Percentiles rank a stretch among this genome's conserved stretches.
phyloP scores from a whole-genome alignment of 768 basidiomycete genomes.

The Tricholoma terreum region DNA sequence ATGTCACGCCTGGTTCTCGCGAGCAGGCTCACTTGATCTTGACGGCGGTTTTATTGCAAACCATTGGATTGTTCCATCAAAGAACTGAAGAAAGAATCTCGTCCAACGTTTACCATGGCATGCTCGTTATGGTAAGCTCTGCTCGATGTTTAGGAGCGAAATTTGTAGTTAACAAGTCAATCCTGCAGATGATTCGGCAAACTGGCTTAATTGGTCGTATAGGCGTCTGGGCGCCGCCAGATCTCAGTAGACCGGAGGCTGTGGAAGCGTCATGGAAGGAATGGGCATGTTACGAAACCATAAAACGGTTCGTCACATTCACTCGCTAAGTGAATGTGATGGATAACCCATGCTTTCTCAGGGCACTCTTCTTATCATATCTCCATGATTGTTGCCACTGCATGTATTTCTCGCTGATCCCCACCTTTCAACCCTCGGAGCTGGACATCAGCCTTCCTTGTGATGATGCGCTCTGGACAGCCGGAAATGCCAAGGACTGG shows the following conservation, averaged over 20 bases:
- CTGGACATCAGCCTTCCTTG: slow-evolving; percentile 52
- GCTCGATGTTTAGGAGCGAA: neutral
- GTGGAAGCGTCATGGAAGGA: slow-evolving; percentile 50
- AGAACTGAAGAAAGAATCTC: slow-evolving; percentile 43
- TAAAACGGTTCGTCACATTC: slow-evolving; percentile 45
- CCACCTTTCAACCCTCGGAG: slow-evolving; percentile 46
- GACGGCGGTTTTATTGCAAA: slow-evolving; percentile 51
- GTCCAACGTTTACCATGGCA: slow-evolving; percentile 55
- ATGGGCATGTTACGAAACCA: slow-evolving; percentile 55
- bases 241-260: slow-evolving; percentile 31
- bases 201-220: slow-evolving; percentile 42
- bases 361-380: slow-evolving; percentile 48
- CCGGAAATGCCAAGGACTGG: slow-evolving; percentile 49
- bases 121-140: slow-evolving; percentile 54
- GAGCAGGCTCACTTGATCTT: slow-evolving; percentile 44
- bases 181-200: slow-evolving; percentile 43
- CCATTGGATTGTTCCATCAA: slow-evolving; percentile 55
- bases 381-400: slow-evolving; percentile 56
- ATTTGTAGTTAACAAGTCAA: neutral
- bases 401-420: slow-evolving; percentile 49
- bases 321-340: no score
- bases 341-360: slow-evolving; percentile 19
- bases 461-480: slow-evolving; percentile 54
- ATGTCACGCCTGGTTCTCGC: slow-evolving; percentile 28
- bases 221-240: slow-evolving; percentile 42